These are phyloP conservation scores for Simmondsia chinensis DNA, from an alignment of 148 eudicot species.

Conservation along the genomic window DNA sequence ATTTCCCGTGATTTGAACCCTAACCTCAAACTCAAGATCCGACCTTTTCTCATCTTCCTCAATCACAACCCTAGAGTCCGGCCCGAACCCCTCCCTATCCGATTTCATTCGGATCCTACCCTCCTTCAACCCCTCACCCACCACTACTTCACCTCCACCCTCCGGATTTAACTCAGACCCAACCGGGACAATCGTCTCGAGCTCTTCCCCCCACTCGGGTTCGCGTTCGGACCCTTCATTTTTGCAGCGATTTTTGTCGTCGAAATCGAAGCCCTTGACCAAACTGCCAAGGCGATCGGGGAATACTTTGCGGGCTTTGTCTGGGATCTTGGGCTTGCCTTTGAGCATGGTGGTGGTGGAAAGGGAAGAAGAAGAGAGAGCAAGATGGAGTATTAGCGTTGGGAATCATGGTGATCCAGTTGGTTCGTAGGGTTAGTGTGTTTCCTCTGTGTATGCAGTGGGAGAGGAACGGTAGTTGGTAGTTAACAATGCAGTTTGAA, in stretches of 20 bases:
- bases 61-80: conserved; percentile 12
- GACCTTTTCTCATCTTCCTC: conserved; percentile 44
- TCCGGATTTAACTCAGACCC: conserved; percentile 11
- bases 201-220: conserved; percentile 36
- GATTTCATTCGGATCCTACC: conserved; percentile 11
- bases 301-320: conserved; percentile 13
- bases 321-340: conserved; percentile 31
- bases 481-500: conserved; percentile 2
- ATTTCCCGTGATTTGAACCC: background rate
- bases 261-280: conserved; percentile 17
- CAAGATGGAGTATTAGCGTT: background rate
- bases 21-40: conserved; percentile 62
- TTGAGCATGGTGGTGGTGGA: conserved; percentile 27
- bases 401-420: background rate
- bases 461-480: conserved; percentile 13
- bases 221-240: conserved; percentile 3
- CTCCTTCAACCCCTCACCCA: conserved; percentile 12
- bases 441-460: no score
- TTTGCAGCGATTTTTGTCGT: conserved; percentile 4
- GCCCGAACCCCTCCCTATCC: conserved; percentile 13
- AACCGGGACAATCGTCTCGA: conserved; percentile 28
- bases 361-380: background rate
- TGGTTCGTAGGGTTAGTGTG: no score
- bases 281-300: conserved; percentile 21
- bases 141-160: conserved; percentile 4